Evolutionary conservation across 352 stramenopile species (phyloP), one percentile per base, ranked within the genome.

Genomic region (Phytophthora sojae): DNA sequence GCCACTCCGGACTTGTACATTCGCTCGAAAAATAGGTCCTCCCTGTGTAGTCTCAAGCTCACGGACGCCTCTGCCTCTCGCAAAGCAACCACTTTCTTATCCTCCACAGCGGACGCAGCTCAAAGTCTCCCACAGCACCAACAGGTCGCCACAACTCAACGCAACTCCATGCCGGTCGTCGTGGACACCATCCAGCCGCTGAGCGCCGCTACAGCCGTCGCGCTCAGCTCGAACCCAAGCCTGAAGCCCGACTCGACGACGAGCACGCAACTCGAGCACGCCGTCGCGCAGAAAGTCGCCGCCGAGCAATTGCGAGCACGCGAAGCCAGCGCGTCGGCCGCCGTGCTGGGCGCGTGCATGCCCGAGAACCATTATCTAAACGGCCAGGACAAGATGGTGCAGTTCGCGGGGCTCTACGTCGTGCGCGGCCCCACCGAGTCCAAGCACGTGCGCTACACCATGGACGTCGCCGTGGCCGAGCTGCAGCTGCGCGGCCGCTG

Each of bases 371-470:
- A 80, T 69, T 80, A 73, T 70, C 57, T 39, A 12, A 71, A 71
- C 61, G 71, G 60, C 42, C 71, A 75, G 21, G 66, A 79, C 71
- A 82, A 85, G 54, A 71, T 74, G 68, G 81, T 84, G 58, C 77
- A 81, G 45, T 89, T 89, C 19, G 55, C 76, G 4, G 81, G 81
- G 11, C 68, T 91, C 29, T 89, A 84, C 51, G 74, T 91, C 19
- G 85, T 93, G 7, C 76, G 81, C 37, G 82, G 85, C 5, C 71
- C 83, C 4, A 88, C 85, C 0, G 75, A 80, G 56, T 69, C 71
- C 12, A 80, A 79, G 8, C 81, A 91, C 59, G 71, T 91, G 49
- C 83, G 82, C 17, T 93, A 93, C 65, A 82, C 82, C 19, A 93
- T 93, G 85, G 80, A 89, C 35, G 61, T 93, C 30, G 56, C 69